Conservation (phyloP, 495 filamentous ascomycete genomes). For the Penicillium salamii region DNA sequence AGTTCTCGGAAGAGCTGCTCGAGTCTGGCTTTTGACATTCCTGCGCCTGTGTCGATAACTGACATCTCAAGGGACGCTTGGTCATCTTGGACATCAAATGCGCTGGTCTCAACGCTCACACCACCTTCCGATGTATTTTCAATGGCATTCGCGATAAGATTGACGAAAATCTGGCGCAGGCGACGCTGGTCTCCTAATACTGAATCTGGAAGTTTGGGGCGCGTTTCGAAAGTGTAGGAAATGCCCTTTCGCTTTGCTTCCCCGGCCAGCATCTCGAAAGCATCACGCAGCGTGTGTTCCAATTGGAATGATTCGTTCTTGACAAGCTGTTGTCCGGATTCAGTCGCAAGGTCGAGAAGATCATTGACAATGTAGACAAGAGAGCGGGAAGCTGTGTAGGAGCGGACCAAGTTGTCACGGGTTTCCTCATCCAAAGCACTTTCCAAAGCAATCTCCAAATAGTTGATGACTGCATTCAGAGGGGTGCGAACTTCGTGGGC, state of each 20-base stretch:
- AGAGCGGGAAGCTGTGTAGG: conserved; percentile 88
- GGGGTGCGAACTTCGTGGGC: conserved; percentile 95
- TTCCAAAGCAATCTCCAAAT: conserved; percentile 90
- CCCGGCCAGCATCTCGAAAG: conserved; percentile 65
- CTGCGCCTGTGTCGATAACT: conserved; percentile 75
- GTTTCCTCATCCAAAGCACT: conserved; percentile 78
- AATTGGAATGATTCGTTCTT: conserved; percentile 82
- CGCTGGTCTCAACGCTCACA: conserved; percentile 68
- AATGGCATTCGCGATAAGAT: conserved; percentile 82
- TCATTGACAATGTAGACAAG: conserved; percentile 98
- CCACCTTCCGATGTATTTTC: conserved; percentile 71
- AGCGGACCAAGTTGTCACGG: conserved; percentile 75
- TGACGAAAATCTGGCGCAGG: conserved; percentile 78
- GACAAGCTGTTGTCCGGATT: conserved; percentile 75
- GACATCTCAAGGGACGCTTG: conserved; percentile 68
- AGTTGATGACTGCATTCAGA: conserved; percentile 95
- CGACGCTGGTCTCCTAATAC: conserved; percentile 79
- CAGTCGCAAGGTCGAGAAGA: conserved; percentile 88
- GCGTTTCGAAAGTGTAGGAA: conserved; percentile 61
- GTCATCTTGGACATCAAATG: conserved; percentile 30
- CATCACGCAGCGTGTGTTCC: conserved; percentile 65
- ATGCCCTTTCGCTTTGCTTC: conserved; percentile 78
- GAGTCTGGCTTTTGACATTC: conserved; percentile 71
- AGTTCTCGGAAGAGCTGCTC: conserved; percentile 81
- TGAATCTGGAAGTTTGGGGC: conserved; percentile 62